Evolutionary conservation across 1,139 yeast species (phyloP), one percentile per base, ranked within the genome.

Genomic region (Candida sanyaensis): DNA sequence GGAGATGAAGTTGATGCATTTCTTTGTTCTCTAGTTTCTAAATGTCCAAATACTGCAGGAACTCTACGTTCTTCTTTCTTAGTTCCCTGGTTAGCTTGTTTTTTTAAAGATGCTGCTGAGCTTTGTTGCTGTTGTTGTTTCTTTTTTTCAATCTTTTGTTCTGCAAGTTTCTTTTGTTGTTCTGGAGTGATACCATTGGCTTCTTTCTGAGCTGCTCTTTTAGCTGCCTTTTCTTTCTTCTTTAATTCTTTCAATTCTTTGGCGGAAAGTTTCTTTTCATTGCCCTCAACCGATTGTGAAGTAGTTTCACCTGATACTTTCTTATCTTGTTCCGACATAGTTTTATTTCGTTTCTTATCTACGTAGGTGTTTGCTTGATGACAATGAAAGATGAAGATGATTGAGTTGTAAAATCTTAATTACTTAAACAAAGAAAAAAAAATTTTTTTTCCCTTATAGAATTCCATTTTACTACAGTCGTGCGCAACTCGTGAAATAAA

Each of bases 201-300:
- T 53, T 72, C 79, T 58, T 83, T 84, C 54, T 82, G 85, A 17
- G 80, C 80, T 6, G 92, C 92, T 65, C 97, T 76, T 64, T 89
- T 88, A 41, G 93, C 96, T 6, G 96, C 93, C 66, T 92, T 92
- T 60, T 91, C 96, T 59, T 83, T 81, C 75, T 91, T 90, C 65
- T 90, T 89, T 64, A 85, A 70, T 59, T 91, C 97, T 64, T 92
- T 92, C 55, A 91, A 75, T 62, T 91, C 96, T 60, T 90, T 91
- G 57, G 90, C 88, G 8, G 90, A 72, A 42, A 87, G 79, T 50
- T 71, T 65, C 49, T 46, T 51, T 17, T 48, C 54, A 5, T 12
- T 11, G n/a, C 32, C 24, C 2, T 37, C 39, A 2, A 37, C 52
- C 11, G 46, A 45, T 3, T 43, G 31, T 2, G 44, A 48, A 17